Evolutionary conservation across 164 flowering plant genomes (phyloP).

Genomic region (Dillenia suffruticosa): DNA sequence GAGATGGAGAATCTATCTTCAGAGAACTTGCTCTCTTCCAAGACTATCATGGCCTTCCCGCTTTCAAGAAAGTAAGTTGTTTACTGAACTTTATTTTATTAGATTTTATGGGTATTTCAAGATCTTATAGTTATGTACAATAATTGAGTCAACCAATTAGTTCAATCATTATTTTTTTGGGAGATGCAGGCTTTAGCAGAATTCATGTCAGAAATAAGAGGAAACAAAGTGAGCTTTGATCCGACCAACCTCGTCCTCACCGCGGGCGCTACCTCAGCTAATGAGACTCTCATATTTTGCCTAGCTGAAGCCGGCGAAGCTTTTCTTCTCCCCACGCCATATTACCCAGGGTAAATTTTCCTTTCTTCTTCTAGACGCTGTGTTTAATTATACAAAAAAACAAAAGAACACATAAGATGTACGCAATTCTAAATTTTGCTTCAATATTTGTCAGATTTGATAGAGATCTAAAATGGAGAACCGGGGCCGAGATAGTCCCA

Average conservation of each 20-base stretch:
- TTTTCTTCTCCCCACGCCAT: conserved; percentile 84
- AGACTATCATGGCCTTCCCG: conserved; percentile 61
- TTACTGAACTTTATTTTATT: not conserved
- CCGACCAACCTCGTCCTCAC: conserved; percentile 67
- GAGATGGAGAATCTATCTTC: conserved; percentile 54
- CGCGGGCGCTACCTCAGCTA: conserved; percentile 90
- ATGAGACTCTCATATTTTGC: conserved; percentile 83
- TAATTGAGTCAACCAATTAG: not conserved
- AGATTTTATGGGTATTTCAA: not conserved
- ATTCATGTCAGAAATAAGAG: conserved; percentile 73
- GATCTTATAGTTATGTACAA: not conserved
- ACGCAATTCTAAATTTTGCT: not conserved
- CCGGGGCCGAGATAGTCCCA: conserved; percentile 79
- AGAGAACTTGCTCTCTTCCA: conserved; percentile 70
- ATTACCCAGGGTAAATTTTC: conserved; percentile 74
- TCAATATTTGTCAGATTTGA: conserved; percentile 58
- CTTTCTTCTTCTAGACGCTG: too few species aligned
- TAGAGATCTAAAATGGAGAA: conserved; percentile 92
- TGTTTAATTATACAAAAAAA: too few species aligned
- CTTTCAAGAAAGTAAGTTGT: conserved; percentile 52
- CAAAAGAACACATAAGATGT: not conserved
- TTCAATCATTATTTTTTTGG: not conserved
- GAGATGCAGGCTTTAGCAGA: conserved; percentile 56
- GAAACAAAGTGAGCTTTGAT: conserved; percentile 60
- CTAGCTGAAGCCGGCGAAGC: conserved; percentile 83